Conservation (phyloP, 108 stramenopile genomes). For the Cylindrotheca fusiformis region DNA sequence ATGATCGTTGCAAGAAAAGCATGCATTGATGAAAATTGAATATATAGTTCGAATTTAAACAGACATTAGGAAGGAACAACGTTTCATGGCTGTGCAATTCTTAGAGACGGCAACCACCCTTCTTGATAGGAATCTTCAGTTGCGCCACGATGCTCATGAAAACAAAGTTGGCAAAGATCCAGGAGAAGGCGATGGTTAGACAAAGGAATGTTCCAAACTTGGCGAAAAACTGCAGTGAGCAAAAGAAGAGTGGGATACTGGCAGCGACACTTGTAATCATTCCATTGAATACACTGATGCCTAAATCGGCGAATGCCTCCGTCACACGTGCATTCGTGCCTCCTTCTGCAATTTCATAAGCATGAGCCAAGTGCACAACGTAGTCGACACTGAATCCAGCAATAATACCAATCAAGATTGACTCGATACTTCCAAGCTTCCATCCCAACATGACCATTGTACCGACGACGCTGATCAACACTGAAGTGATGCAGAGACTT, state of each 20-base stretch:
- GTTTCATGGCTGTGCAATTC: background rate
- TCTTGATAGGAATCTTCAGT: conserved; percentile 41
- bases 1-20: too few relatives aligned
- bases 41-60: background rate
- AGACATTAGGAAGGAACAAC: too few relatives aligned
- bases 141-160: conserved; percentile 50
- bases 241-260: conserved; percentile 51
- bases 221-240: conserved; percentile 53
- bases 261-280: conserved; percentile 54
- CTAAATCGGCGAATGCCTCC: conserved; percentile 51
- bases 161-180: conserved; percentile 53
- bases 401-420: conserved; percentile 43
- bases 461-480: conserved; percentile 46
- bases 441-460: conserved; percentile 40
- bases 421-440: conserved; percentile 42
- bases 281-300: conserved; percentile 57
- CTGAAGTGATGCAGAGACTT: conserved; percentile 41
- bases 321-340: conserved; percentile 32
- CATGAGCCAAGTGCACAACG: conserved; percentile 46
- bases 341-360: conserved; percentile 13
- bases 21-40: too few relatives aligned
- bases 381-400: conserved; percentile 44
- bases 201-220: conserved; percentile 58
- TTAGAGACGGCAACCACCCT: conserved; percentile 9
- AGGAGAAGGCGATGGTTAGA: conserved; percentile 42